A percentile compares a stretch with the other conserved stretches of the same genome.
phyloP scores from a whole-genome alignment of 768 basidiomycete genomes.

The Mycena venus region DNA sequence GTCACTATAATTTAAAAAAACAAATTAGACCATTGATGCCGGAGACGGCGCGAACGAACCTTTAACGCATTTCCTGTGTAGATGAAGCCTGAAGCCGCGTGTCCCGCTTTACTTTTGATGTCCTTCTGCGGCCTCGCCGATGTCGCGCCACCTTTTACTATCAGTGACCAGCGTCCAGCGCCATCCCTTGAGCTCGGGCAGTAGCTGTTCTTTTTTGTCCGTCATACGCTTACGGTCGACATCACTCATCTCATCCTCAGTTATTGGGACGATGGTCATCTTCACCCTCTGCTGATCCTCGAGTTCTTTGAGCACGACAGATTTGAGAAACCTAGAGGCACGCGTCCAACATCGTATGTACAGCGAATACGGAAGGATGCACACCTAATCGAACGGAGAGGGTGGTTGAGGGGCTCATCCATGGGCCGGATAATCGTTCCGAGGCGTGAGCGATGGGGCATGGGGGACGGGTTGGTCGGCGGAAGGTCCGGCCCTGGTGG shows the following conservation, averaged over 20 bases:
- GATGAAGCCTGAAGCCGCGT: neutral
- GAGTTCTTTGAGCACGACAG: slow-evolving; percentile 31
- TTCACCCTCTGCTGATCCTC: neutral
- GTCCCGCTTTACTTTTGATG: neutral
- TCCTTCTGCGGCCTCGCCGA: neutral
- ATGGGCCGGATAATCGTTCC: neutral
- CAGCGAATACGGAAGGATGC: neutral
- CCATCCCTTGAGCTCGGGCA: neutral
- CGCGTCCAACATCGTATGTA: neutral
- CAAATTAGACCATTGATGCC: neutral
- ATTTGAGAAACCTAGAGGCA: slow-evolving; percentile 33
- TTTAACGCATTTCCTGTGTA: too few species aligned
- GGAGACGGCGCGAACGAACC: too few species aligned
- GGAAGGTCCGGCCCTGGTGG: neutral
- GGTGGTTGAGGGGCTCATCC: neutral
- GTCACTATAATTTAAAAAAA: neutral
- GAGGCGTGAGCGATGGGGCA: neutral
- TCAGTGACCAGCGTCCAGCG: slow-evolving; percentile 15
- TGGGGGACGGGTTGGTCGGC: neutral
- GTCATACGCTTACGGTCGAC: neutral
- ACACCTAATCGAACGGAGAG: slow-evolving; percentile 9
- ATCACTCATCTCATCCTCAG: neutral
- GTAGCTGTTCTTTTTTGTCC: neutral
- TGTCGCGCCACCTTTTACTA: too few species aligned
- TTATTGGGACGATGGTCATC: neutral